Conservation (phyloP, 2,329 filamentous ascomycete species). For the Diaporthe citrichinensis region DNA sequence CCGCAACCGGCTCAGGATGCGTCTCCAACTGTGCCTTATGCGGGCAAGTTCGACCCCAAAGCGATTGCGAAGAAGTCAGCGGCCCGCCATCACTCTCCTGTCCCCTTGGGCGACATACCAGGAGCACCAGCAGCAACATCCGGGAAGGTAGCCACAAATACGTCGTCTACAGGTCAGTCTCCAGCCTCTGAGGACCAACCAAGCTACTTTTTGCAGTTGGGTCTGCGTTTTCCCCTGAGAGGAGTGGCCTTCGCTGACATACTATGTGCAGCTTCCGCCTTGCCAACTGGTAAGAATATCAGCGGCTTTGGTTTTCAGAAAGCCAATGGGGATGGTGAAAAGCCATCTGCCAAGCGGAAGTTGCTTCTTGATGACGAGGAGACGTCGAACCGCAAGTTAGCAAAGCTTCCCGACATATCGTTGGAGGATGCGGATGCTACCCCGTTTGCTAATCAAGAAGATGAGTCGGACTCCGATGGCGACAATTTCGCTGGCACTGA, state of each 20-base stretch:
- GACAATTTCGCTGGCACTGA: slow-evolving; percentile 86
- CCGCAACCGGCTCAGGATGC: slow-evolving; percentile 63
- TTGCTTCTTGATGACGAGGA: slow-evolving; percentile 92
- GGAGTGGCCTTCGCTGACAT: not conserved
- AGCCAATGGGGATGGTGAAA: slow-evolving; percentile 74
- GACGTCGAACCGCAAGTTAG: slow-evolving; percentile 86
- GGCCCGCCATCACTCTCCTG: slow-evolving; percentile 68
- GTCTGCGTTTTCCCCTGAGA: not conserved
- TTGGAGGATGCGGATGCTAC: slow-evolving; percentile 74
- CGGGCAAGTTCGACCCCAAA: slow-evolving; percentile 89
- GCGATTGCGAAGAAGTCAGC: slow-evolving; percentile 85
- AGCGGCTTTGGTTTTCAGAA: slow-evolving; percentile 89
- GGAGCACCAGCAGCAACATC: slow-evolving; percentile 51
- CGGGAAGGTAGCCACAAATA: slow-evolving; percentile 43
- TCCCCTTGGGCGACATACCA: slow-evolving; percentile 65
- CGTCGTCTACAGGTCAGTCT: slow-evolving; percentile 43
- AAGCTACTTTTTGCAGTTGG: not conserved
- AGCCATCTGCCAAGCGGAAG: slow-evolving; percentile 78
- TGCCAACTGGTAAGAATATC: slow-evolving; percentile 75
- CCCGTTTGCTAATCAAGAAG: slow-evolving; percentile 71
- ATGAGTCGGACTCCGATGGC: slow-evolving; percentile 77
- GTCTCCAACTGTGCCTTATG: slow-evolving; percentile 72
- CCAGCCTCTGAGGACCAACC: no score
- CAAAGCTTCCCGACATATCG: slow-evolving; percentile 86
- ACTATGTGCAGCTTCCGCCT: slow-evolving; percentile 60